Conservation (phyloP, 2,329 filamentous ascomycete species). For the Blastomyces gilchristii region DNA sequence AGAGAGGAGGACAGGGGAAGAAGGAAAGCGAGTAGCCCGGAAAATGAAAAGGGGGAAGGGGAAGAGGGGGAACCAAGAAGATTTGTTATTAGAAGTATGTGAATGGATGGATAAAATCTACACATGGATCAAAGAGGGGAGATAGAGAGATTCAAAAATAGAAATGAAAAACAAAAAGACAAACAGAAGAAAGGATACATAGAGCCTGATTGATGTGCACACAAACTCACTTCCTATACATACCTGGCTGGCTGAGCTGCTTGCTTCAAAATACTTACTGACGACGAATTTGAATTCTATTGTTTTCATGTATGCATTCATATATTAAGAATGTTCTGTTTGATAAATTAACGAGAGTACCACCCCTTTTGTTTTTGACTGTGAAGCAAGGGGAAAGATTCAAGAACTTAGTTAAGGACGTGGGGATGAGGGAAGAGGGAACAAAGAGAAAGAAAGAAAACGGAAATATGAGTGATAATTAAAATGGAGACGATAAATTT, state of each 20-base stretch:
- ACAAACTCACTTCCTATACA: no score
- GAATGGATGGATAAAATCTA: no score
- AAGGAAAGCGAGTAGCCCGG: no score
- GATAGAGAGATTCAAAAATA: no score
- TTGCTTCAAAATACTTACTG: background rate
- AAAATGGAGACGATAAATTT: background rate
- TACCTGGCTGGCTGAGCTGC: background rate
- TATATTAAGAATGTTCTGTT: background rate
- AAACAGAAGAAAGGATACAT: no score
- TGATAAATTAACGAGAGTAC: background rate
- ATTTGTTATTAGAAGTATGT: no score
- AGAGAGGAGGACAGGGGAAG: no score
- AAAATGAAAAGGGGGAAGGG: no score
- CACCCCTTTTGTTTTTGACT: background rate
- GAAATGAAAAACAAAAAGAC: no score
- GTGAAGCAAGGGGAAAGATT: background rate
- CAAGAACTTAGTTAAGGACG: background rate
- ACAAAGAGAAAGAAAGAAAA: background rate
- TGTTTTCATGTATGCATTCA: background rate
- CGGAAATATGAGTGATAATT: background rate
- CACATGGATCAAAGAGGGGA: no score
- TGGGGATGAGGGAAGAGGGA: background rate
- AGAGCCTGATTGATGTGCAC: no score
- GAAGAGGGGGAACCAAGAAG: no score
- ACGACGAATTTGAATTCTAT: background rate